phyloP scores from a whole-genome alignment of 441 rosid genomes.

The Raphanus hybrid region DNA sequence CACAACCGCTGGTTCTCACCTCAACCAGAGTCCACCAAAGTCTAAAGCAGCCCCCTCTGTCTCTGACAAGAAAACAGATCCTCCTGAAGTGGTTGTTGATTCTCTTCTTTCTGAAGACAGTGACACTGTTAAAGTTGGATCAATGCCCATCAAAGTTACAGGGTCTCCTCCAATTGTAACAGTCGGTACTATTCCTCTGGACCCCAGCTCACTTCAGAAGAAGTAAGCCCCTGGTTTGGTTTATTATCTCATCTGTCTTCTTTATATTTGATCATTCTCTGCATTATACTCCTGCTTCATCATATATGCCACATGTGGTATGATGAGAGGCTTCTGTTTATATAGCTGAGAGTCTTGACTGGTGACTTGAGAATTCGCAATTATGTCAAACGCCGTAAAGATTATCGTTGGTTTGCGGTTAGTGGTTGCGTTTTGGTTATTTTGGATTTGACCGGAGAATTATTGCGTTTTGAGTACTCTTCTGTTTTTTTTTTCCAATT shows the following conservation, averaged over 20 bases:
- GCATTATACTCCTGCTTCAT: conserved; percentile 14
- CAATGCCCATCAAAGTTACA: conserved; percentile 69
- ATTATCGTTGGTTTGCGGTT: conserved; percentile 23
- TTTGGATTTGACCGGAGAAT: not conserved
- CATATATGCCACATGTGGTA: conserved; percentile 9
- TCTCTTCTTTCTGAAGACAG: conserved; percentile 26
- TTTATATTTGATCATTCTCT: not conserved
- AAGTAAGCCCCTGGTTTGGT: conserved; percentile 26
- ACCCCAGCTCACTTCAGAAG: conserved; percentile 54
- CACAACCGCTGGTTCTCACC: conserved; percentile 21
- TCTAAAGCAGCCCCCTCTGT: not conserved
- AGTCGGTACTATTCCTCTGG: conserved; percentile 70
- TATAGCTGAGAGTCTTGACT: conserved; percentile 25
- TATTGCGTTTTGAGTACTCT: conserved; percentile 18
- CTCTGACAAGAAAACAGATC: conserved; percentile 6
- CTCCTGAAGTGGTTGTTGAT: conserved; percentile 24
- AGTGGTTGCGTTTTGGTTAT: conserved; percentile 19
- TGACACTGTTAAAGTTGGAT: conserved; percentile 63
- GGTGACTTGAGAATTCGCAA: conserved; percentile 7
- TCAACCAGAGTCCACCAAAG: conserved; percentile 19
- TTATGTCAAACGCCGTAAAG: conserved; percentile 23
- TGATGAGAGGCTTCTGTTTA: conserved; percentile 19
- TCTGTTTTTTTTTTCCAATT: not conserved
- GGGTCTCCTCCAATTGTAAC: conserved; percentile 56
- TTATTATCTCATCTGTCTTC: not conserved